Conservation (phyloP, 352 stramenopile species). For the Halophytophthora polymorphica region DNA sequence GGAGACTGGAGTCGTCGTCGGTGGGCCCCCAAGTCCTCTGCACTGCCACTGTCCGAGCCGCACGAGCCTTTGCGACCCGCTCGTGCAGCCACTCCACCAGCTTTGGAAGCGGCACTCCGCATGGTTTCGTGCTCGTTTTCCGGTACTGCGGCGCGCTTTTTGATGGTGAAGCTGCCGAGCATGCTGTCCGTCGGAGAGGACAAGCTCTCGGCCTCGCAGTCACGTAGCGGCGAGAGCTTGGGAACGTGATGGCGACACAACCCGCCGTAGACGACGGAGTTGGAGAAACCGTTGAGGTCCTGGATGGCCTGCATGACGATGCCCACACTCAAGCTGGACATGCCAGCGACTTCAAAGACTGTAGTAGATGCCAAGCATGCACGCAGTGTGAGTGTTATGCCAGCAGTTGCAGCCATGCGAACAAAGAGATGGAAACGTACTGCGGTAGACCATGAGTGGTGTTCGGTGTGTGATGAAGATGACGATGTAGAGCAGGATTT, state of each 20-base stretch:
- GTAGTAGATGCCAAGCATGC: conserved; percentile 1
- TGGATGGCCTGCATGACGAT: conserved; percentile 58
- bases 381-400: too few species aligned
- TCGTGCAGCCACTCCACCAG: conserved; percentile 11
- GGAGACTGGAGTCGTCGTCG: conserved; percentile 7
- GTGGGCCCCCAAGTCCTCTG: conserved; percentile 10
- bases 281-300: conserved; percentile 69
- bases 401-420: too few species aligned
- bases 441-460: conserved; percentile 72
- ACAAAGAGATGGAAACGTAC: conserved; percentile 22
- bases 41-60: conserved; percentile 20
- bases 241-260: conserved; percentile 36
- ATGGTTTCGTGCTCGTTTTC: conserved; percentile 24
- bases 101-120: conserved; percentile 8
- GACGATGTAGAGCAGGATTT: conserved; percentile 68
- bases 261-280: conserved; percentile 69
- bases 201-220: conserved; percentile 38
- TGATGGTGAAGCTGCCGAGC: conserved; percentile 14
- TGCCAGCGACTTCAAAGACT: conserved; percentile 39
- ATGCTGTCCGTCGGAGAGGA: conserved; percentile 43
- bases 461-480: conserved; percentile 65
- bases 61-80: conserved; percentile 21
- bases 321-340: conserved; percentile 36
- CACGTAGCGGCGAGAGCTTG: conserved; percentile 16
- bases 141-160: conserved; percentile 19